Base-by-base conservation (phyloP, 2,329 filamentous ascomycete genomes). In the Nakataea oryzae region DNA sequence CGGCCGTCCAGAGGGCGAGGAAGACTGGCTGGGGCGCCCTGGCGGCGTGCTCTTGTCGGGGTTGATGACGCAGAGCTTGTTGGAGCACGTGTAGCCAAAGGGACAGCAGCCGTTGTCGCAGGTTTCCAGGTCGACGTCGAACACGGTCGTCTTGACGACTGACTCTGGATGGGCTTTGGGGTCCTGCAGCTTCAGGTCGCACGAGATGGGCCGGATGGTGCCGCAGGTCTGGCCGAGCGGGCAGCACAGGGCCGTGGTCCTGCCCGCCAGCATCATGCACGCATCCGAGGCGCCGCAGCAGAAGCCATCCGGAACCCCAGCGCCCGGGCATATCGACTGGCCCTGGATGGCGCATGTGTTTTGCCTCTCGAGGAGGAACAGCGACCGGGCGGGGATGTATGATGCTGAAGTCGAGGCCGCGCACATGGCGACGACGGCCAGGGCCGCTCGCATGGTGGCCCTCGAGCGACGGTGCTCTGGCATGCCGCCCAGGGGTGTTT, bases 171-270 rank as follows among this genome's bases (percentile, higher is more conserved):
- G 75, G 24, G 74, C 66, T 9, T 74, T 78, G 2, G 84, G 79
- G 67, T 91, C 82, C 69, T 91, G 95, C 57, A 81, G 76, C 8
- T 70, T 71, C 62, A 87, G 69, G 65, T 89, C 81, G 77, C 89
- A 92, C 54, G 79, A 79, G 64, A 91, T 86, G 32, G 86, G 78
- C 66, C 79, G 69, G 67, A 93, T 88, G 58, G 72, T 77, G n/a
- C 74, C 67, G 75, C 89, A 93, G 67, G 79, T 77, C 47, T 68
- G 68, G 47, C 79, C 82, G 1, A 72, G 66, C 1, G 88, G 88
- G 70, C 89, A 93, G 76, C 89, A 93, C 59, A 92, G 76, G 17
- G 87, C 79, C 0, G 88, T 89, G 7, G 86, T 87, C 57, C 79
- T 75, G n/a, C 76, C 83, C 13, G 86, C 86, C 58, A 92, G 79